A percentile compares a stretch with the other conserved stretches of the same genome.
Evolutionary conservation across 108 stramenopile genomes (phyloP).

Genomic region (Stephanodiscus triporus): DNA sequence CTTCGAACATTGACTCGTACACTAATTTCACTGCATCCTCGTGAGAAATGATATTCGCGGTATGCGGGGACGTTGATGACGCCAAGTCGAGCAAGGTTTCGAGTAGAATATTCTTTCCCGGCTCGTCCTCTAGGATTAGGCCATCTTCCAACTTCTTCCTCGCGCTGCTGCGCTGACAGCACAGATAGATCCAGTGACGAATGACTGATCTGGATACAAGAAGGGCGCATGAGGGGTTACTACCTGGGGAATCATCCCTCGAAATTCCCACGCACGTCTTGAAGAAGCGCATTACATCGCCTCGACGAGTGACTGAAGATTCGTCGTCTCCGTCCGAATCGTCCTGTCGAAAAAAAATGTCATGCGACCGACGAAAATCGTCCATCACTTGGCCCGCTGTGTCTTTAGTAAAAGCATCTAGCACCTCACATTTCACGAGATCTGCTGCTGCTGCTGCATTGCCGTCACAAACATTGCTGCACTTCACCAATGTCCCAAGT

Average conservation of each 20-base stretch:
- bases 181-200: slow-evolving; percentile 46
- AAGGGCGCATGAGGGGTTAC: neutral
- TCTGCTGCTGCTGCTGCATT: slow-evolving; percentile 18
- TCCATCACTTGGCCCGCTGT: slow-evolving; percentile 21
- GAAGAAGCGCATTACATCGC: slow-evolving; percentile 50
- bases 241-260: neutral
- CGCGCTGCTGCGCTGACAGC: slow-evolving; percentile 31
- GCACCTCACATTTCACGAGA: slow-evolving; percentile 41
- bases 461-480: neutral
- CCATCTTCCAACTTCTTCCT: slow-evolving; percentile 1
- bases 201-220: slow-evolving; percentile 52
- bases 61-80: neutral
- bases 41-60: slow-evolving; percentile 8
- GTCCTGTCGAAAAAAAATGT: slow-evolving; percentile 16
- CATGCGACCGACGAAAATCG: slow-evolving; percentile 34
- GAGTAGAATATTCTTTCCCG: slow-evolving; percentile 51
- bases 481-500: slow-evolving; percentile 30
- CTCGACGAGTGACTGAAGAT: slow-evolving; percentile 5
- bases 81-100: slow-evolving; percentile 50
- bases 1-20: slow-evolving; percentile 59
- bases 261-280: slow-evolving; percentile 55
- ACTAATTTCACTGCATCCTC: slow-evolving; percentile 34
- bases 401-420: slow-evolving; percentile 63
- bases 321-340: slow-evolving; percentile 28
- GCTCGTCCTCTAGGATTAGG: slow-evolving; percentile 37